Percentiles rank a stretch among this genome's conserved stretches.
Evolutionary conservation across 1,284 basidiomycete genomes (phyloP).

Genomic region (Athelia psychrophila): DNA sequence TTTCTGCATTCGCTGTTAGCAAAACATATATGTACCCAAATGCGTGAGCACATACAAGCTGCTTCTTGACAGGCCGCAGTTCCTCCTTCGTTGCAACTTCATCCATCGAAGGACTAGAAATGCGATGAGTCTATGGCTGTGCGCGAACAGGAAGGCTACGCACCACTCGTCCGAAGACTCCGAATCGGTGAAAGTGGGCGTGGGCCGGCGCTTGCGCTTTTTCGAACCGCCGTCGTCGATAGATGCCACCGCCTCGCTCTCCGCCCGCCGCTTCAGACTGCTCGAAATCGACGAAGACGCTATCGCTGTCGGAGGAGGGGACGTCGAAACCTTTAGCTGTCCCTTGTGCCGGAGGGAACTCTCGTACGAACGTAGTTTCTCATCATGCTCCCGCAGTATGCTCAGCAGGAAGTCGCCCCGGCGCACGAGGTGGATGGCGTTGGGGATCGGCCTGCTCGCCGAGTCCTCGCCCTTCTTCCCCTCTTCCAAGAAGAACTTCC

Average conservation of each 20-base stretch:
- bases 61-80: slow-evolving; percentile 94
- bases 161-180: slow-evolving; percentile 87
- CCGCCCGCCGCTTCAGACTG: slow-evolving; percentile 68
- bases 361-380: slow-evolving; percentile 86
- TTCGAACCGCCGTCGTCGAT: slow-evolving; percentile 66
- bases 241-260: slow-evolving; percentile 78
- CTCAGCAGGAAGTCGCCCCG: slow-evolving; percentile 94
- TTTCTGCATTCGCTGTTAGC: slow-evolving; percentile 55
- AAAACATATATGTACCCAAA: neutral
- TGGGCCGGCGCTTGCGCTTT: slow-evolving; percentile 85
- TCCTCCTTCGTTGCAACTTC: slow-evolving; percentile 94
- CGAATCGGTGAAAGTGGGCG: slow-evolving; percentile 90
- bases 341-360: slow-evolving; percentile 65
- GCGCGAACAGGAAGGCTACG: slow-evolving; percentile 23
- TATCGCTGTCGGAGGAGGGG: slow-evolving; percentile 64
- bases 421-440: slow-evolving; percentile 95
- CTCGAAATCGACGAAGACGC: slow-evolving; percentile 59
- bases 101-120: slow-evolving; percentile 88
- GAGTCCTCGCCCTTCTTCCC: slow-evolving; percentile 87
- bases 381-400: slow-evolving; percentile 88
- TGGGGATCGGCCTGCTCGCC: slow-evolving; percentile 83
- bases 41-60: slow-evolving; percentile 61
- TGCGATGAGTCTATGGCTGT: neutral
- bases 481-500: slow-evolving; percentile 98
- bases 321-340: slow-evolving; percentile 61